These are phyloP conservation scores for Bimuria novae-zelandiae DNA, from an alignment of 2,329 filamentous ascomycete species.

Conservation along the genomic window DNA sequence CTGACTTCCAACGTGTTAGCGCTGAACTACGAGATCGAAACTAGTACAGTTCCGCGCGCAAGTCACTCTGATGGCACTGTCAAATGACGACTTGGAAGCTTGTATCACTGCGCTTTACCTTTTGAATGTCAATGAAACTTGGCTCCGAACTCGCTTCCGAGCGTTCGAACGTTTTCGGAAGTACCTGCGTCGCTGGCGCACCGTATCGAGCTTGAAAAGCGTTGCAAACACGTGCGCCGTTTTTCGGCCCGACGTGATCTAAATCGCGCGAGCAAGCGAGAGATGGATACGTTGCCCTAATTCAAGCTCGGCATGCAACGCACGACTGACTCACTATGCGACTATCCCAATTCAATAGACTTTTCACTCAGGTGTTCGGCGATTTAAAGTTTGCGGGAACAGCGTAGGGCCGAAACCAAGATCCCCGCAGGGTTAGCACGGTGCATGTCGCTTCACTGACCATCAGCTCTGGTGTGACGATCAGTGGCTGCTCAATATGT, in stretches of 20 bases:
- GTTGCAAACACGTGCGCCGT: background rate
- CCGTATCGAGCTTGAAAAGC: background rate
- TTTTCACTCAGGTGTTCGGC: background rate
- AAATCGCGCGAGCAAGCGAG: too few relatives aligned
- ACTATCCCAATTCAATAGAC: too few relatives aligned
- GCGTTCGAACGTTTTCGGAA: background rate
- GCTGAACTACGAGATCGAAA: background rate
- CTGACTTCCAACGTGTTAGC: too few relatives aligned
- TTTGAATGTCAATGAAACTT: background rate
- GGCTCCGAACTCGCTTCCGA: background rate
- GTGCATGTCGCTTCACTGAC: background rate
- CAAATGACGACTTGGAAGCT: background rate
- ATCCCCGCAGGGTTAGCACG: conserved; percentile 8
- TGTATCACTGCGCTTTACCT: background rate
- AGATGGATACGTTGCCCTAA: too few relatives aligned
- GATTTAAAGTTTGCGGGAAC: background rate
- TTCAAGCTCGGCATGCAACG: too few relatives aligned
- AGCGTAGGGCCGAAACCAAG: background rate
- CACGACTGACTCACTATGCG: too few relatives aligned
- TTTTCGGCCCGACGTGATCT: too few relatives aligned
- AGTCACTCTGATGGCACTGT: background rate
- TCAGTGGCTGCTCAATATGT: background rate
- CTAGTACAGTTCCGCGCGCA: background rate
- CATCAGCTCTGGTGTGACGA: background rate
- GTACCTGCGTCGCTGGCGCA: background rate